Base-by-base conservation (phyloP, 768 basidiomycete species). In the Gautieria morchelliformis region DNA sequence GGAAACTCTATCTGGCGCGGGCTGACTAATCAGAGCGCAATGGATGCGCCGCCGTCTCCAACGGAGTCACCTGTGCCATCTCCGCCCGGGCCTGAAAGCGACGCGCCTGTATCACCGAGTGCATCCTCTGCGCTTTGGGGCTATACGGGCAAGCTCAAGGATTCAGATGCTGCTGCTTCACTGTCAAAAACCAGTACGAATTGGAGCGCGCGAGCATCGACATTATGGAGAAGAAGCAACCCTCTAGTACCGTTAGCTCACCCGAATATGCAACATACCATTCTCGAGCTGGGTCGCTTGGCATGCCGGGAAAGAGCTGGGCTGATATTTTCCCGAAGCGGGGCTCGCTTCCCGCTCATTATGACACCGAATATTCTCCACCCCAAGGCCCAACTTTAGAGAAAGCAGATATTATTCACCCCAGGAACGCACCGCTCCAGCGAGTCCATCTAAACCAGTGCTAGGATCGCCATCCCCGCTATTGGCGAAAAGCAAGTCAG, bases 131-230 rank as follows among this genome's bases (percentile, higher is more conserved):
- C 71, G 58, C 60, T 88, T 5, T 87, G 86, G 87, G 67, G 70
- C 37, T 90, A 89, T 64, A 84, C 89, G 0, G 85, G 81, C 62
- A 87, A 83, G 64, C 64, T 90, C 14, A 84, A 79, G 65, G 82
- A 87, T 53, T 87, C 87, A 2, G 85, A 89, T 63, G 71, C 87
- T 1, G 74, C 82, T 39, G 88, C 89, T 12, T 75, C 79, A 1
- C 69, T 89, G 15, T 74, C 89, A 2, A 91, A 88, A 69, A 82
- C 78, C 54, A 83, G 87, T 68, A 85, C 78, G 24, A 89, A 89
- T 60, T 87, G 83, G 84, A 78, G 80, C 19, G 86, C 85, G 19
- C 83, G 75, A 61, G 82, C 83, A 15, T 63, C 83, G 46, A 62
- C 77, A 55, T 71, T 63, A 10, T 66, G 68, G 63, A 59, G 39